A percentile compares a stretch with the other conserved stretches of the same genome.
Evolutionary conservation across 495 filamentous ascomycete genomes (phyloP).

Genomic region (Aspergillus leporis): DNA sequence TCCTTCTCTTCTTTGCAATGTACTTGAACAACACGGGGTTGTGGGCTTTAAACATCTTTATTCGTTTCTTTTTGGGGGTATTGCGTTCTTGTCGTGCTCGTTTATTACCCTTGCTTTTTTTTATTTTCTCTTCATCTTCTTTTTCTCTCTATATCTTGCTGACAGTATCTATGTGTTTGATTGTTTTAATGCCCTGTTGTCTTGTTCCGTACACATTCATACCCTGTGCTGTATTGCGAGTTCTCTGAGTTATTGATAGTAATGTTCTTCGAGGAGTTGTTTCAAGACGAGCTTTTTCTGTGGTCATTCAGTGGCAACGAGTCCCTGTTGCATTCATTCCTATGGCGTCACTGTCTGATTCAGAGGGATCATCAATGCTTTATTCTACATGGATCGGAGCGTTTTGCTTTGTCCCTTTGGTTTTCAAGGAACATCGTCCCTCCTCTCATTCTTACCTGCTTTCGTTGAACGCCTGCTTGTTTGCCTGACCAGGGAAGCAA

Average conservation of each 20-base stretch:
- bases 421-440: background rate
- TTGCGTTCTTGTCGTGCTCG: slow-evolving; percentile 39
- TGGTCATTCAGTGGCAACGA: slow-evolving; percentile 8
- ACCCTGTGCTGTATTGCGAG: slow-evolving; percentile 16
- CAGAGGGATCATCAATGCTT: slow-evolving; percentile 11
- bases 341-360: slow-evolving; percentile 9
- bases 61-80: slow-evolving; percentile 33
- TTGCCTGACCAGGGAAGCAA: background rate
- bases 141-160: slow-evolving; percentile 17
- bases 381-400: slow-evolving; percentile 6
- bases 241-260: slow-evolving; percentile 12
- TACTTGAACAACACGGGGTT: slow-evolving; percentile 36
- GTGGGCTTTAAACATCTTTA: slow-evolving; percentile 37
- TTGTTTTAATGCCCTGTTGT: slow-evolving; percentile 1
- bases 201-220: slow-evolving; percentile 9
- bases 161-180: slow-evolving; percentile 4
- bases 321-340: slow-evolving; percentile 9
- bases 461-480: background rate
- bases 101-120: slow-evolving; percentile 24
- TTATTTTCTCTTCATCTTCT: too few species aligned
- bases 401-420: background rate
- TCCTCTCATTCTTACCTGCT: slow-evolving; percentile 3
- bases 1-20: slow-evolving; percentile 16
- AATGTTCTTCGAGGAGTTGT: slow-evolving; percentile 6
- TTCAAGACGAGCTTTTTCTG: slow-evolving; percentile 2